Conservation (phyloP, 768 basidiomycete genomes). For the Kockovaella imperatae region DNA sequence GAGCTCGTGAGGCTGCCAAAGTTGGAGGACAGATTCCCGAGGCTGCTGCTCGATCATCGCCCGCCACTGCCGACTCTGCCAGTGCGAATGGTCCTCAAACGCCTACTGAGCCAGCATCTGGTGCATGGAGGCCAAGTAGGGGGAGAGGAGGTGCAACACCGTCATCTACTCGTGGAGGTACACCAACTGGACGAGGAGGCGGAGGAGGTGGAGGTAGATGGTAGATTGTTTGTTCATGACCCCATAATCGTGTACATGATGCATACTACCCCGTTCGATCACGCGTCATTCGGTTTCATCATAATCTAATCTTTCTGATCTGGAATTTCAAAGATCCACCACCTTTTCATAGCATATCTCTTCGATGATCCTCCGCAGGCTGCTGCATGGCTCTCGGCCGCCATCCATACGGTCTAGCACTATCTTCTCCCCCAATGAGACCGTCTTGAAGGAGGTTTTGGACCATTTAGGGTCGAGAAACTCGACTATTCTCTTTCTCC, state of each 20-base stretch:
- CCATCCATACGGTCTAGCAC: not conserved
- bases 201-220: conserved; percentile 14
- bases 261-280: too few relatives aligned
- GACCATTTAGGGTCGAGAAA: not conserved
- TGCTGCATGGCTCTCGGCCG: not conserved
- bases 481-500: conserved; percentile 11
- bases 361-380: not conserved
- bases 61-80: conserved; percentile 10
- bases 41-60: conserved; percentile 7
- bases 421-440: not conserved
- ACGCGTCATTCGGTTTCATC: too few relatives aligned
- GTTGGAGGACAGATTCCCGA: conserved; percentile 42
- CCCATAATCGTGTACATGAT: too few relatives aligned
- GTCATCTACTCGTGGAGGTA: conserved; percentile 3
- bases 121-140: conserved; percentile 10
- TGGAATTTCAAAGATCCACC: not conserved
- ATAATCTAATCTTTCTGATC: not conserved
- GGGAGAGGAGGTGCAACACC: conserved; percentile 16
- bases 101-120: conserved; percentile 15
- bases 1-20: conserved; percentile 54
- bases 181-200: conserved; percentile 6
- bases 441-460: not conserved
- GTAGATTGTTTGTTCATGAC: not conserved
- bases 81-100: conserved; percentile 9
- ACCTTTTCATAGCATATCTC: not conserved